phyloP scores from a whole-genome alignment of 2,329 filamentous ascomycete genomes.

The Diatrype stigma region DNA sequence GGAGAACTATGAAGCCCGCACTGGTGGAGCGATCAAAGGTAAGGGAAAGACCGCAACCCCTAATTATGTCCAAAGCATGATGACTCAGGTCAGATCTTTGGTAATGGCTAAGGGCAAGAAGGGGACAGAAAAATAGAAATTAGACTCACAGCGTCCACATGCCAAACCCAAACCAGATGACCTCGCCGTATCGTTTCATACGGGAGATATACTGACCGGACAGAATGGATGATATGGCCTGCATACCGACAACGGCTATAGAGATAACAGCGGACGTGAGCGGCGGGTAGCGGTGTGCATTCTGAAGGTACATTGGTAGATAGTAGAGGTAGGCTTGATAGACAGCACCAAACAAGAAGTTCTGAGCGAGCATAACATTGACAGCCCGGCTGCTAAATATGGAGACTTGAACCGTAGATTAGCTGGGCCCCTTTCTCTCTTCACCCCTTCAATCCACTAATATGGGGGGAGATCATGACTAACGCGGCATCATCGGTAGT shows the following conservation, averaged over 20 bases:
- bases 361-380: constrained; percentile 51
- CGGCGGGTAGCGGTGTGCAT: constrained; percentile 35
- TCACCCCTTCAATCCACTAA: neutral
- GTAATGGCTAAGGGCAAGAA: neutral
- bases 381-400: constrained; percentile 54
- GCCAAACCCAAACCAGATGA: constrained; percentile 44
- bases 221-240: constrained; percentile 41
- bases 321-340: constrained; percentile 60
- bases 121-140: neutral
- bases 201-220: constrained; percentile 57
- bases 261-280: constrained; percentile 47
- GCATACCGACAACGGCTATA: constrained; percentile 44
- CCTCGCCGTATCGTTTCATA: constrained; percentile 52
- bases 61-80: constrained; percentile 2
- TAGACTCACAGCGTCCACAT: constrained; percentile 30
- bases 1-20: constrained; percentile 43
- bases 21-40: constrained; percentile 42
- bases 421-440: neutral
- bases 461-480: constrained; percentile 13
- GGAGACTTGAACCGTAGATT: constrained; percentile 28
- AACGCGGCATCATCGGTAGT: constrained; percentile 55
- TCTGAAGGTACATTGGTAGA: constrained; percentile 59
- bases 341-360: constrained; percentile 55
- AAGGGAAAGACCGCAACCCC: constrained; percentile 48
- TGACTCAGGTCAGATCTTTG: neutral